A percentile compares a stretch with the other conserved stretches of the same genome.
phyloP scores from a whole-genome alignment of 2,329 filamentous ascomycete genomes.

The Scedosporium boydii region DNA sequence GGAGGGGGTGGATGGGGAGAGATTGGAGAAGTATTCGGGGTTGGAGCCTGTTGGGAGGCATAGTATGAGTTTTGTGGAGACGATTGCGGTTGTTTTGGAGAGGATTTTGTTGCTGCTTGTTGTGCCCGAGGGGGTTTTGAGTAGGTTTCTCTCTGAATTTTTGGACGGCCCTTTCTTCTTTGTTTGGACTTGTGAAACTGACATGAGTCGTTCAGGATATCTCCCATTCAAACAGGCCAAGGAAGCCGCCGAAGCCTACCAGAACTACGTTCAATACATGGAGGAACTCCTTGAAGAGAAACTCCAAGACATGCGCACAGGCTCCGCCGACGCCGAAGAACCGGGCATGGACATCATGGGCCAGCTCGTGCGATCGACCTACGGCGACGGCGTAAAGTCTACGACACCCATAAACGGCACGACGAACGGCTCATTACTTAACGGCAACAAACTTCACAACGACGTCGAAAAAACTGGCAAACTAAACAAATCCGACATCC shows the following conservation, averaged over 20 bases:
- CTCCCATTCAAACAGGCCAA: constrained; percentile 43
- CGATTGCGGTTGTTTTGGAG: constrained; percentile 52
- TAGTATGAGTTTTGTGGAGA: constrained; percentile 55
- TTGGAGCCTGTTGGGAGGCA: constrained; percentile 40
- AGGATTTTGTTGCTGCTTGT: constrained; percentile 54
- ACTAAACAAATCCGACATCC: constrained; percentile 54
- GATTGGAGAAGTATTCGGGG: constrained; percentile 37
- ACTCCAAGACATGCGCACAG: constrained; percentile 27
- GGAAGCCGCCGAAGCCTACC: constrained; percentile 42
- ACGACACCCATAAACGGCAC: constrained; percentile 3
- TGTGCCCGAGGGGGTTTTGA: constrained; percentile 46
- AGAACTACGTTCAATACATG: constrained; percentile 62
- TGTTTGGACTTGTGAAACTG: not conserved
- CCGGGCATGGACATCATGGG: constrained; percentile 45
- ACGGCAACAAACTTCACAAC: too few relatives aligned
- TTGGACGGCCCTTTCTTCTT: not conserved
- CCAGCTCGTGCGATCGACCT: constrained; percentile 35
- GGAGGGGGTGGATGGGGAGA: constrained; percentile 27
- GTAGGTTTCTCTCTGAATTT: constrained; percentile 18
- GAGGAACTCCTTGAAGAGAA: constrained; percentile 58
- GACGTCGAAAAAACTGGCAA: constrained; percentile 18
- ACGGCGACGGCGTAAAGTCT: constrained; percentile 16
- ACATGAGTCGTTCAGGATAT: constrained; percentile 17
- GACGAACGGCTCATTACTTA: not conserved
- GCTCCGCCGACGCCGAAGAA: constrained; percentile 26